Base-by-base conservation (phyloP, 2,329 filamentous ascomycete species). In the Endocalyx cinctus region DNA sequence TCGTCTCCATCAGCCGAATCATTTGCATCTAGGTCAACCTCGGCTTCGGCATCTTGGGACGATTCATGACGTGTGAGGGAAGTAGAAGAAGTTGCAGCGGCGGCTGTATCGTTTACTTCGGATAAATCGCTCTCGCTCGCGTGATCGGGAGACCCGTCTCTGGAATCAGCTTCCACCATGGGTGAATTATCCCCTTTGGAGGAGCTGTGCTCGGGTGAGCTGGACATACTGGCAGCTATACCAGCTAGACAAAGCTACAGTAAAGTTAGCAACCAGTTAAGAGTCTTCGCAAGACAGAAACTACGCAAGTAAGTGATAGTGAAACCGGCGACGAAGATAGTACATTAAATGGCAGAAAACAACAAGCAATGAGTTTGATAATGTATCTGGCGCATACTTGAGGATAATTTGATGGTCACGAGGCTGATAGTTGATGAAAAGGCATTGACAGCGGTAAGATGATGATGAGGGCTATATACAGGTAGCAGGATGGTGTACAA, bases 71-170 rank as follows among this genome's bases (percentile, higher is more conserved):
- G 50, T 37, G 51, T 60, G 35, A 65, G 60, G 29, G 70, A 67
- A 26, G 62, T 55, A 34, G 60, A 58, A 43, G 68, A 68, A 41
- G 54, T 63, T 60, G 52, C 63, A 57, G 44, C 64, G 34, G 70
- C 66, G 51, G 67, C 64, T 45, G 67, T 70, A 51, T 83, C 76
- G 54, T 76, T 74, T 48, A 76, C 69, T 52, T 94, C 84, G 51
- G 85, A 88, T 40, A 84, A 71, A 49, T 88, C 85, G 70, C 79
- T 87, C 50, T 87, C 85, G 62, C 74, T 84, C 41, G 72, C 52
- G 38, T 59, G 62, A 41, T 61, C 59, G 43, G 63, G 57, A 31
- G 60, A 50, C 39, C 57, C 52, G 35, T 60, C 39, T 36, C 43
- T 57, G 34, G 54, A 56, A 38, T 55, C 60, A 47, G 69, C 63